Evolutionary conservation across 768 basidiomycete genomes (phyloP).

Genomic region (Naganishia kalamii): DNA sequence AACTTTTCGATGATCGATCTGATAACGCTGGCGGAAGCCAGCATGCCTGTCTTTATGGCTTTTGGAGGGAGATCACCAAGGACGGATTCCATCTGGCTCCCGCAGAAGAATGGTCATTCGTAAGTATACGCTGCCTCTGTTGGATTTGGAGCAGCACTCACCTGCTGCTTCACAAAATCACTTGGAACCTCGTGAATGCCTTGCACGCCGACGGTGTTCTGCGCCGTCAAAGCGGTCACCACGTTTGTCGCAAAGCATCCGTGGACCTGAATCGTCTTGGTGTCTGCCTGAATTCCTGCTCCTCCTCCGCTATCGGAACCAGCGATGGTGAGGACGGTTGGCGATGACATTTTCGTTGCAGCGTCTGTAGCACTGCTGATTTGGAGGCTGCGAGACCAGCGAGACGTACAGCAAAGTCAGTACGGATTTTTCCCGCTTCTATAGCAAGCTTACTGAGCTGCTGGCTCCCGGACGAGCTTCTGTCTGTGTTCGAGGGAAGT

Average conservation of each 20-base stretch:
- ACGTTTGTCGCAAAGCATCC: slow-evolving; percentile 74
- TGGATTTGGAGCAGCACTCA: slow-evolving; percentile 35
- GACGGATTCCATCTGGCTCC: slow-evolving; percentile 59
- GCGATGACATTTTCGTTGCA: slow-evolving; percentile 13
- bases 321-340: slow-evolving; percentile 43
- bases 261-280: slow-evolving; percentile 74
- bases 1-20: slow-evolving; percentile 41
- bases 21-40: slow-evolving; percentile 59
- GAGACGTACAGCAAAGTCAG: no score
- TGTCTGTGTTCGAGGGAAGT: no score
- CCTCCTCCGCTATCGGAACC: slow-evolving; percentile 76
- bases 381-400: no score
- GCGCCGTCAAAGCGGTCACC: slow-evolving; percentile 78
- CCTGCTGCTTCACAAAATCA: slow-evolving; percentile 69
- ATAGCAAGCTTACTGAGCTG: no score
- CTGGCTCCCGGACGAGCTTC: no score
- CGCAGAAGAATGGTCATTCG: not conserved
- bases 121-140: not conserved
- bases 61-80: slow-evolving; percentile 64
- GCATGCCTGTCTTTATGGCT: slow-evolving; percentile 86
- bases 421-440: no score
- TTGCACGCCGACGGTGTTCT: slow-evolving; percentile 80
- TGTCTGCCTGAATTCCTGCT: slow-evolving; percentile 88
- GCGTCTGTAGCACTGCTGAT: not conserved
- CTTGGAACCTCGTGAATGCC: slow-evolving; percentile 63